Percentiles rank a stretch among this genome's conserved stretches.
Conservation (phyloP, 1,284 basidiomycete species). For the Moesziomyces parantarcticus region DNA sequence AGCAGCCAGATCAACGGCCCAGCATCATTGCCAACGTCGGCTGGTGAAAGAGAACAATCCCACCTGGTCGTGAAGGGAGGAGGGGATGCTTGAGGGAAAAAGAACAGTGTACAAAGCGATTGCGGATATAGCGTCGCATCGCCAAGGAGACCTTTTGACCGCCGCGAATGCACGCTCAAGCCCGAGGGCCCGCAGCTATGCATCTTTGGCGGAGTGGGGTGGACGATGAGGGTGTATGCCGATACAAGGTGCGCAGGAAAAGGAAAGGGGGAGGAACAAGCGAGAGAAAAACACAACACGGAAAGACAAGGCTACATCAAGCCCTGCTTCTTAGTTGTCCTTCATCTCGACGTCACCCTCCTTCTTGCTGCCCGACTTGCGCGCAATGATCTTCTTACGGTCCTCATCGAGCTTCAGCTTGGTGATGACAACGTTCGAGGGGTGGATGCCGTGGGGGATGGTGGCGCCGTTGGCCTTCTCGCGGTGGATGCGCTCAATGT, state of each 20-base stretch:
- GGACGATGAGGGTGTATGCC: constrained; percentile 10
- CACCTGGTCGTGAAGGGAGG: not conserved
- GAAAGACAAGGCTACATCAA: constrained; percentile 9
- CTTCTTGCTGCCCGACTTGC: constrained; percentile 61
- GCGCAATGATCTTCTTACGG: constrained; percentile 63
- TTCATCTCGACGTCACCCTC: constrained; percentile 45
- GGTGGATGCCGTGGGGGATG: constrained; percentile 92
- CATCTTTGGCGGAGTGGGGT: constrained; percentile 4
- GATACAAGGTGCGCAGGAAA: constrained; percentile 4
- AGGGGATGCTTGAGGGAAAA: not conserved
- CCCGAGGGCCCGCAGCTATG: not conserved
- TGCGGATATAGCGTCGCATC: not conserved
- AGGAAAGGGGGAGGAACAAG: not conserved
- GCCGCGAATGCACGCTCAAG: no score
- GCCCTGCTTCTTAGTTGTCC: constrained; percentile 40
- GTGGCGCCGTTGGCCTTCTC: constrained; percentile 98
- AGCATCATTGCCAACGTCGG: not conserved
- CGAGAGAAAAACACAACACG: constrained; percentile 1
- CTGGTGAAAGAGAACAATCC: not conserved
- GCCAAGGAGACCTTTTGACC: not conserved
- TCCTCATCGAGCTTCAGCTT: constrained; percentile 68
- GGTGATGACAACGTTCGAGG: constrained; percentile 92
- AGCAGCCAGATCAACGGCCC: not conserved
- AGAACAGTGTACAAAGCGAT: not conserved
- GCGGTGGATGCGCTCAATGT: constrained; percentile 96